phyloP scores from a whole-genome alignment of 768 basidiomycete species.

The Leucogyrophana mollusca region DNA sequence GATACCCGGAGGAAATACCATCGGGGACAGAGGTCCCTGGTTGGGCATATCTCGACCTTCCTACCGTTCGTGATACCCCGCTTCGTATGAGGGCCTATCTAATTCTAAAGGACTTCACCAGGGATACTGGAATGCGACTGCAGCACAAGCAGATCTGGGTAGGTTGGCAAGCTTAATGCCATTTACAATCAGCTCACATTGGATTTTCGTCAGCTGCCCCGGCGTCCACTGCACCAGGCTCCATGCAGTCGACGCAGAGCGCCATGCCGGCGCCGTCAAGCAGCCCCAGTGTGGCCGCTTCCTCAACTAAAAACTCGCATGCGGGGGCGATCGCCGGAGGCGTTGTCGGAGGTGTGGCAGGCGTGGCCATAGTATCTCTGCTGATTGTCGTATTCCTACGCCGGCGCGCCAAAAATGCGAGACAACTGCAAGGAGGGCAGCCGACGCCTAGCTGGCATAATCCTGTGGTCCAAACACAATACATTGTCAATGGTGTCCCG shows the following conservation, averaged over 20 bases:
- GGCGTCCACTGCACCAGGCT: not conserved
- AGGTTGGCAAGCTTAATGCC: not conserved
- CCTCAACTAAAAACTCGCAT: conserved; percentile 1
- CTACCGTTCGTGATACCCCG: not conserved
- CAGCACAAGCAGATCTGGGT: not conserved
- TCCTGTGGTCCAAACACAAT: too few species aligned
- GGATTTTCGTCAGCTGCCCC: not conserved
- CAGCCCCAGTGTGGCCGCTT: not conserved
- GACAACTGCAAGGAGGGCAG: conserved; percentile 21
- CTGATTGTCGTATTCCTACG: conserved; percentile 19
- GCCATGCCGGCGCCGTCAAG: not conserved
- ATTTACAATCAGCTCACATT: not conserved
- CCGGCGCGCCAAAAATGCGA: conserved; percentile 19
- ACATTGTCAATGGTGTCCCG: not conserved
- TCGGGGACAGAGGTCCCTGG: conserved; percentile 18
- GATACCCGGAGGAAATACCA: conserved; percentile 23
- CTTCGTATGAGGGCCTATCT: not conserved
- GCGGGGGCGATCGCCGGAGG: conserved; percentile 18
- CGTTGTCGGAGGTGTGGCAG: conserved; percentile 15
- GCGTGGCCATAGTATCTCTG: conserved; percentile 5
- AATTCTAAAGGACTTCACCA: not conserved
- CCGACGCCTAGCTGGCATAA: not conserved
- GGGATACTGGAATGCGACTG: conserved; percentile 4
- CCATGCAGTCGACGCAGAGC: not conserved
- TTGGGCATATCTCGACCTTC: conserved; percentile 29